These are phyloP conservation scores for Botrytis cinerea DNA, from an alignment of 2,329 filamentous ascomycete species.

Conservation along the genomic window DNA sequence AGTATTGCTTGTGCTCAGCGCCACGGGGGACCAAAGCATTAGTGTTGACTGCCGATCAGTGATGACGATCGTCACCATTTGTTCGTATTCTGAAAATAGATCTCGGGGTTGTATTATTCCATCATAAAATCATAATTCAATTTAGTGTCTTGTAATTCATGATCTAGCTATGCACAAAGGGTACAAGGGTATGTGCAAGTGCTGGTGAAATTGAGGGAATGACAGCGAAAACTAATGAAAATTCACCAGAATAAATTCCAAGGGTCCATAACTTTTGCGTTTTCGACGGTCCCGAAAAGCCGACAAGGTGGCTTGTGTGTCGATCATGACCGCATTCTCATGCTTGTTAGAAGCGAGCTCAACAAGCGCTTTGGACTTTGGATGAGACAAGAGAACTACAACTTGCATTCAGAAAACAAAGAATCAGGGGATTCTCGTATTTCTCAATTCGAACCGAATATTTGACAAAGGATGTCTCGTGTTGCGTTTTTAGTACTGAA, in stretches of 20 bases:
- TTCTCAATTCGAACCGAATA: background rate
- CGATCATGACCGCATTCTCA: background rate
- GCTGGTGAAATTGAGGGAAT: background rate
- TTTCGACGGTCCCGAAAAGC: background rate
- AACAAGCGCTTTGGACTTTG: background rate
- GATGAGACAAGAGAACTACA: background rate
- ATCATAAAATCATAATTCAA: background rate
- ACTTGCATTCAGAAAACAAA: background rate
- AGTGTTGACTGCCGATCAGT: background rate
- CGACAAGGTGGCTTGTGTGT: background rate
- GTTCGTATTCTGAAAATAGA: conserved; percentile 8
- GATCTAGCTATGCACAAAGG: background rate
- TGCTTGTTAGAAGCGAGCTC: background rate
- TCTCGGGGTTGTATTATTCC: background rate
- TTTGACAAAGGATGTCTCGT: background rate
- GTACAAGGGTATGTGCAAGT: background rate
- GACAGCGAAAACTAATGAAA: background rate
- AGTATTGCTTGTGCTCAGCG: background rate
- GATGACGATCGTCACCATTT: background rate
- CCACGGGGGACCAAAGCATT: background rate
- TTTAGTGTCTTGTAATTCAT: background rate
- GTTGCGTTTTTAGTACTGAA: background rate
- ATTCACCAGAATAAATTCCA: background rate
- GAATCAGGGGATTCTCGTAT: conserved; percentile 1
- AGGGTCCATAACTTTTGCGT: background rate